A percentile compares a stretch with the other conserved stretches of the same genome.
These are phyloP conservation scores for Globisporangium cystogenes DNA, from an alignment of 352 stramenopile genomes.

Conservation along the genomic window DNA sequence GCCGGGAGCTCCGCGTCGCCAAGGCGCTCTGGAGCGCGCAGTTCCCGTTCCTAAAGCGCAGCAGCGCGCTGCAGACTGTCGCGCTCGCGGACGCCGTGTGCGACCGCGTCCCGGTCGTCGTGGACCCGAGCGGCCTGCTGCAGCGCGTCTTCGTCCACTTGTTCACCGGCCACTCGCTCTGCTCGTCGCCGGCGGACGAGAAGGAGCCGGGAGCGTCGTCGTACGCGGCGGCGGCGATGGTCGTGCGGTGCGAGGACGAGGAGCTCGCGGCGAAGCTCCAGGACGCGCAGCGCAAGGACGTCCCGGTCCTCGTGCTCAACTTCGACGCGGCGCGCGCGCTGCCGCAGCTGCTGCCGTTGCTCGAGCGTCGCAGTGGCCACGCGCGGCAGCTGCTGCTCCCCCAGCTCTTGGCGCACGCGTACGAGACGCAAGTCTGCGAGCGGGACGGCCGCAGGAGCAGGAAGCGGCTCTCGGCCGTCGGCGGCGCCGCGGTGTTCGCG, in stretches of 20 bases:
- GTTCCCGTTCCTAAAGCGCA: conserved; percentile 29
- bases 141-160: conserved; percentile 44
- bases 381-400: conserved; percentile 16
- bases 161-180: conserved; percentile 37
- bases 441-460: neutral
- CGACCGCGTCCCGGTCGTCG: conserved; percentile 35
- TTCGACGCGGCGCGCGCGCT: conserved; percentile 14
- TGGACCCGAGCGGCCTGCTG: conserved; percentile 31
- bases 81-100: conserved; percentile 21
- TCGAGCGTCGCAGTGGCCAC: conserved; percentile 6
- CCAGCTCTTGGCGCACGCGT: conserved; percentile 9
- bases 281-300: conserved; percentile 18
- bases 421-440: neutral
- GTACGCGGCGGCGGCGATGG: too few relatives aligned
- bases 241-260: conserved; percentile 27
- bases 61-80: conserved; percentile 11
- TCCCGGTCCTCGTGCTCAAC: conserved; percentile 34
- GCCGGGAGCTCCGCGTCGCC: neutral
- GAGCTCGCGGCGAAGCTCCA: conserved; percentile 19
- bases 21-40: conserved; percentile 27
- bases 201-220: conserved; percentile 13
- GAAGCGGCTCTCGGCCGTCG: neutral
- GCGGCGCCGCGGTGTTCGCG: neutral
- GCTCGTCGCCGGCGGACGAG: conserved; percentile 15
- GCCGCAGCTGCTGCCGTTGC: conserved; percentile 12